Evolutionary conservation across 1,284 basidiomycete genomes (phyloP), one percentile per base, ranked within the genome.

Genomic region (Wolfiporia cocos): DNA sequence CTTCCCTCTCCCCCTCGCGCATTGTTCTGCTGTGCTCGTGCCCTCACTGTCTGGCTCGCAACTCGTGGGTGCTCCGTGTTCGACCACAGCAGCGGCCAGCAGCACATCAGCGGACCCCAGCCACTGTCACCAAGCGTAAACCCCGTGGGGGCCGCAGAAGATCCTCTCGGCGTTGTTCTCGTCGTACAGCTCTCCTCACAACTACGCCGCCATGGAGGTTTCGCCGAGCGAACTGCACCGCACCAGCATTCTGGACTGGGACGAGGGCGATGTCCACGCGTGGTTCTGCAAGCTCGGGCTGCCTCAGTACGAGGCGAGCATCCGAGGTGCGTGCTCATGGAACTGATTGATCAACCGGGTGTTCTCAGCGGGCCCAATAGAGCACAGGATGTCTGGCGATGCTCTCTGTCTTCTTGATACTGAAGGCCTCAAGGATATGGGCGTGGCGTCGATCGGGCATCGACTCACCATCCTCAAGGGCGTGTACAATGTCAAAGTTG

Each of bases 341-440:
- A 44, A 34, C 47, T 50, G 31, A 45, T 23, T 35, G 43, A 39
- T 42, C 35, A 38, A 36, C 39, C 42, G 30, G 45, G 26, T 18
- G 48, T 44, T 39, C 41, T 43, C 37, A 34, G 40, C 43, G 41
- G 39, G 37, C 31, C n/a, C 39, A 18, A 40, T 36, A 52, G 93
- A 93, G 61, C 88, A 97, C 63, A 84, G 81, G 49, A 89, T 97
- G 52, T 85, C 86, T 5, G 93, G 93, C 42, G 91, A 95, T 51
- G 81, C 92, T 2, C 73, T 97, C 14, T 80, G 85, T 47, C 71
- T 87, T 53, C 73, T 96, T 33, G 87, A 92, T 61, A 75, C 81
- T 36, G 87, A 92, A 33, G 66, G 78, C 2, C 76, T 97, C 50
- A 90, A 88, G 63, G 83, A 88, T 42, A 69, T 96, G 44, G 93